These are phyloP conservation scores for Phtheirospermum japonicum DNA, from an alignment of 257 asterid species.

Conservation along the genomic window DNA sequence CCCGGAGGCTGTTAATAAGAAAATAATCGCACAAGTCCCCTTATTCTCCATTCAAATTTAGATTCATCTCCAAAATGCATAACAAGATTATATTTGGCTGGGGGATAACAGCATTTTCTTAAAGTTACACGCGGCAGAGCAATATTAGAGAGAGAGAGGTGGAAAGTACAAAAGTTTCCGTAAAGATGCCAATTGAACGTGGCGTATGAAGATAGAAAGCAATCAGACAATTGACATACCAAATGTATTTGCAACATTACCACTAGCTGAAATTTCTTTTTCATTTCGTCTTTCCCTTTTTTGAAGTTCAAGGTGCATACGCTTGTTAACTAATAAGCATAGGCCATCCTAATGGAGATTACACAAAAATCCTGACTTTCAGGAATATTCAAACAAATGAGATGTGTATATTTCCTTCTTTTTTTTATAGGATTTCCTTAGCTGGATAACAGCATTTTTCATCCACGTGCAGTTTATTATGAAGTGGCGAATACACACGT, in stretches of 20 bases:
- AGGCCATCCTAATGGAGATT: neutral
- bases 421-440: neutral
- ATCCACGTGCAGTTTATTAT: neutral
- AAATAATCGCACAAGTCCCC: neutral
- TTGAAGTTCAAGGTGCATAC: neutral
- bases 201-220: constrained; percentile 1
- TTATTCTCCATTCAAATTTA: neutral
- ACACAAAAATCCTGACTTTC: neutral
- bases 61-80: neutral
- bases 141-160: neutral
- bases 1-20: neutral
- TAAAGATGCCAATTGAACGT: neutral
- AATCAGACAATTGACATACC: neutral
- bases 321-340: neutral
- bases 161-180: neutral
- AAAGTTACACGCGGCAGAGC: neutral
- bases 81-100: neutral
- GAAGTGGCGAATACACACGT: no score
- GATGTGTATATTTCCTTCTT: neutral
- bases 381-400: neutral
- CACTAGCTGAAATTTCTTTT: neutral
- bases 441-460: constrained; percentile 9
- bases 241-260: neutral
- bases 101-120: neutral
- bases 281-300: no score